Base-by-base conservation (phyloP, 2,329 filamentous ascomycete species). In the Diaporthe capsici region DNA sequence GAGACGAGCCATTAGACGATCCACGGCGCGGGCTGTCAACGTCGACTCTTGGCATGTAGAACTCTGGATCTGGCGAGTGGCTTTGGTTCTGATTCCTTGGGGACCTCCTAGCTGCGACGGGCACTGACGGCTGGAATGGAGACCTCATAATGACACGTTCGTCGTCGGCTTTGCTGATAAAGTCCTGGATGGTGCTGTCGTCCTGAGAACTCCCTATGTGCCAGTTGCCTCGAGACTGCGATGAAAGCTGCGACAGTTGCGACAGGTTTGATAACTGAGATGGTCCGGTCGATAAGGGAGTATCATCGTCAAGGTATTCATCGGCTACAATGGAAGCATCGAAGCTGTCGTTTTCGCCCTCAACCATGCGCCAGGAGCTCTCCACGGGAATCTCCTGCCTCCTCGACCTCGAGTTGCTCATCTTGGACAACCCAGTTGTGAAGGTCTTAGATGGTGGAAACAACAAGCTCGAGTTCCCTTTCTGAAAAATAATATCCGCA, bases 361-460 rank as follows among this genome's bases (percentile, higher is more conserved):
- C 90, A 17, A 92, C 89, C 83, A 92, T 86, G 78, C 90, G 90
- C 90, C 90, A 92, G 28, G 90, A 91, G 78, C 87, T 87, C 77
- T 90, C 88, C 57, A 90, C 84, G 49, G 86, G 86, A 22, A 87
- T 80, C 31, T 81, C 79, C 71, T 80, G 81, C 74, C 78, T 77
- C 72, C 78, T 74, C 25, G 72, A 44, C 60, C 74, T 58, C 28
- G 68, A 58, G 53, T 53, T 74, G 63, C 70, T 65, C 75, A 76
- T 76, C 6, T 67, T 37, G 9, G 37, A 17, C 22, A 13, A 8
- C 17, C 39, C 31, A 63, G 44, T n/a, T 44, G n/a, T 22, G 17
- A 28, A 55, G 37, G 7, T n/a, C 6, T 7, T n/a, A 28, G 13
- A 13, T 25, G 10, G 58, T 25, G 28, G 12, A 10, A 44, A 28